Evolutionary conservation across 495 filamentous ascomycete genomes (phyloP).

Genomic region (Trichoderma virens): DNA sequence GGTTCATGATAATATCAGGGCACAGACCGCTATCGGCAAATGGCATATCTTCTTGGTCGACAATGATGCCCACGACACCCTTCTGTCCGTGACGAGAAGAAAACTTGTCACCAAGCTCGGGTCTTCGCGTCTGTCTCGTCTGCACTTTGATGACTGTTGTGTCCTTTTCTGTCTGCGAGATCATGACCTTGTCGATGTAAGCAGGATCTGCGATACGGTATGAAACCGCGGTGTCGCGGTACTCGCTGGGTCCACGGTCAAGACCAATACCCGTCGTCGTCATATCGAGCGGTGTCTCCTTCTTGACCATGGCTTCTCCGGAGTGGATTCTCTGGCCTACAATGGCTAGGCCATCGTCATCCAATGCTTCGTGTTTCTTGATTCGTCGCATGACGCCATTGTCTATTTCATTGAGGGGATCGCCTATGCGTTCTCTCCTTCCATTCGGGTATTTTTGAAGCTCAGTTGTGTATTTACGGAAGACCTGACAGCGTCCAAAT

Average conservation of each 20-base stretch:
- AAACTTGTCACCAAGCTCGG: conserved; percentile 96
- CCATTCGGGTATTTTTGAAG: conserved; percentile 77
- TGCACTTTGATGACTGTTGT: conserved; percentile 80
- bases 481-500: conserved; percentile 93
- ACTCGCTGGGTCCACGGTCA: conserved; percentile 53
- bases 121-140: conserved; percentile 84
- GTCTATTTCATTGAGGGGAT: conserved; percentile 50
- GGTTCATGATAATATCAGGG: conserved; percentile 99
- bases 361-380: conserved; percentile 65
- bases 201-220: conserved; percentile 79
- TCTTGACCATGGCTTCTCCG: conserved; percentile 83
- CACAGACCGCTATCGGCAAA: conserved; percentile 85
- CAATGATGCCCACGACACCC: conserved; percentile 93
- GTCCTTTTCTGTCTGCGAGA: conserved; percentile 77
- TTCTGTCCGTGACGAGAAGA: conserved; percentile 99
- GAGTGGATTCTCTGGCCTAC: conserved; percentile 67
- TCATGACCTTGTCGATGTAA: conserved; percentile 91
- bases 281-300: conserved; percentile 69
- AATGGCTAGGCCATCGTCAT: conserved; percentile 71
- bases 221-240: conserved; percentile 60
- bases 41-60: conserved; percentile 92
- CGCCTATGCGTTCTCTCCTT: conserved; percentile 62
- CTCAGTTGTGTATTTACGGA: conserved; percentile 74
- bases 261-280: conserved; percentile 54
- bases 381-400: conserved; percentile 43